These are phyloP conservation scores for Picea engelmannii DNA, from an alignment of 83 land plant genomes.

Conservation along the genomic window DNA sequence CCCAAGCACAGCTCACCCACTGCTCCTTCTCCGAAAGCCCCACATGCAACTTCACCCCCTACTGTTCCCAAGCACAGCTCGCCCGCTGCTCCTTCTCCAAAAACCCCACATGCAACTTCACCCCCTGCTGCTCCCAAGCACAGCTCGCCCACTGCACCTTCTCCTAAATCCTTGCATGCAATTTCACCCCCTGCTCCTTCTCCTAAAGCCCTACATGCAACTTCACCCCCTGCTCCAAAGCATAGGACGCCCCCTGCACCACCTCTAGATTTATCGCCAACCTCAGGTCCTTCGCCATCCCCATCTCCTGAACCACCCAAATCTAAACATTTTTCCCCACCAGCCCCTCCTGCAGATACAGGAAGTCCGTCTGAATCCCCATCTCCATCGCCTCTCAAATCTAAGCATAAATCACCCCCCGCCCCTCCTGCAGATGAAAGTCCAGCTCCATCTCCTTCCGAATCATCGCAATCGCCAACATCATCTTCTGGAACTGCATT, in stretches of 20 bases:
- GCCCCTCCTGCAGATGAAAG: constrained; percentile 1
- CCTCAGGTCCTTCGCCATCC: not conserved
- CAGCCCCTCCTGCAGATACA: not conserved
- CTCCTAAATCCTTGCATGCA: not conserved
- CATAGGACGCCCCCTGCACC: constrained; percentile 8
- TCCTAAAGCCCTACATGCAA: constrained; percentile 5
- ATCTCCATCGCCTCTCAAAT: not conserved
- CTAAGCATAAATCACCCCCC: constrained; percentile 3
- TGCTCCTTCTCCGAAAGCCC: not conserved
- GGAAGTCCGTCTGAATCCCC: not conserved
- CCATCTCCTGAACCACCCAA: constrained; percentile 10
- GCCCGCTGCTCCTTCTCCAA: not conserved
- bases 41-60: constrained; percentile 3
- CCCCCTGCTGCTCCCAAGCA: constrained; percentile 8
- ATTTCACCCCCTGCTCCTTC: constrained; percentile 13
- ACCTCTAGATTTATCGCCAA: not conserved
- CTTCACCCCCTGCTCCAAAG: constrained; percentile 10
- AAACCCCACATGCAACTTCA: not conserved
- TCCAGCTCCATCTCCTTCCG: constrained; percentile 10
- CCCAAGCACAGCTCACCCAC: not conserved
- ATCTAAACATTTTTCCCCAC: constrained; percentile 10
- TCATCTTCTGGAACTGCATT: constrained; percentile 1
- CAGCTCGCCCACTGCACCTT: not conserved
- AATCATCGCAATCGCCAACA: not conserved
- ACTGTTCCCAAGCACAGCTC: constrained; percentile 1